These are phyloP conservation scores for Pestalotiopsis sp. DNA, from an alignment of 2,329 filamentous ascomycete genomes.

Conservation along the genomic window DNA sequence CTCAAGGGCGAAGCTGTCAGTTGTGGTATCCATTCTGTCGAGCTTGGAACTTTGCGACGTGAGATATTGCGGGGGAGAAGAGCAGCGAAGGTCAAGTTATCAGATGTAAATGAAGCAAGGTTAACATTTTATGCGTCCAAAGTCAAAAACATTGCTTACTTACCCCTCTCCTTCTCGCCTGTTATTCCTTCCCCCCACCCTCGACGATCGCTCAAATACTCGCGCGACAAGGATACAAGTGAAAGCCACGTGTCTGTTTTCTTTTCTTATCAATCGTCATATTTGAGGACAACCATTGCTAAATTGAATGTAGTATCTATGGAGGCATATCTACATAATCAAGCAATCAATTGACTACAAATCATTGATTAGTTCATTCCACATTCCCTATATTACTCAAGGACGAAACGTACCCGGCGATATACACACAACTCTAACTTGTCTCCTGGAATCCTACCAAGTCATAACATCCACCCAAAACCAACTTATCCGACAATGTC, in stretches of 20 bases:
- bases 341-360: too few species aligned
- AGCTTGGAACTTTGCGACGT: neutral
- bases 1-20: slow-evolving; percentile 41
- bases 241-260: neutral
- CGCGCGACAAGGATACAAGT: neutral
- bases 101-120: neutral
- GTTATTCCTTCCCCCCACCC: neutral
- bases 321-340: too few species aligned
- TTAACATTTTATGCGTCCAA: neutral
- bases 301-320: too few species aligned
- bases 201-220: neutral
- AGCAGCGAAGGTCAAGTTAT: neutral
- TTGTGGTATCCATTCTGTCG: slow-evolving; percentile 8
- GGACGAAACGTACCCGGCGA: too few species aligned
- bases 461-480: too few species aligned
- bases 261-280: too few species aligned
- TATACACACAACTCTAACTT: too few species aligned
- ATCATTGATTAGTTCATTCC: too few species aligned
- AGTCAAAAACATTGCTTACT: neutral
- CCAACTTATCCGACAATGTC: too few species aligned
- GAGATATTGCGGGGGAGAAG: neutral
- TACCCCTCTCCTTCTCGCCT: neutral
- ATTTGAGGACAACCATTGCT: too few species aligned
- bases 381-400: too few species aligned
- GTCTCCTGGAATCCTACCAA: too few species aligned